Conservation (phyloP, 2,329 filamentous ascomycete genomes). For the Fusarium cicatricum region DNA sequence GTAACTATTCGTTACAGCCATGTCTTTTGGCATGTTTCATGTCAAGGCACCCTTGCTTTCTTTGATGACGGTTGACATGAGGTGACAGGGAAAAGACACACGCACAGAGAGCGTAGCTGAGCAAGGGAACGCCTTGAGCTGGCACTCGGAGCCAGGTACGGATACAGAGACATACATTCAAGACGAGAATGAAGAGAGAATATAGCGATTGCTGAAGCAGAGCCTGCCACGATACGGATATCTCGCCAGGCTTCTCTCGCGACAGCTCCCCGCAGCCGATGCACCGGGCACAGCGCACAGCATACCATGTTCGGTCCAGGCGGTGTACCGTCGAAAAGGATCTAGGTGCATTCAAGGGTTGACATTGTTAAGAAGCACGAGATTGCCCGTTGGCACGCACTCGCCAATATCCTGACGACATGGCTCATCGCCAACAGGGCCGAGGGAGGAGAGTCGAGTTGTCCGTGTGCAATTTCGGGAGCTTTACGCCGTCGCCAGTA, state of each 20-base stretch:
- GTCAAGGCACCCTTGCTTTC: conserved; percentile 19
- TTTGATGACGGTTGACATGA: neutral
- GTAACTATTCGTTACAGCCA: neutral
- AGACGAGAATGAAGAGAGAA: neutral
- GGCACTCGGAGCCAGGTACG: neutral
- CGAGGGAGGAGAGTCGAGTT: neutral
- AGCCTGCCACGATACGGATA: neutral
- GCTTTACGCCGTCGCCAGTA: conserved; percentile 11
- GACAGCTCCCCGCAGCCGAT: conserved; percentile 13
- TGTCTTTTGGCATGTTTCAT: neutral
- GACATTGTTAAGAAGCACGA: neutral
- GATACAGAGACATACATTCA: neutral
- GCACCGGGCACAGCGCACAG: conserved; percentile 5
- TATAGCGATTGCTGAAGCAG: neutral
- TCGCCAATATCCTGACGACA: neutral
- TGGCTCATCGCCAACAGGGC: neutral
- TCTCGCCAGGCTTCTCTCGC: conserved; percentile 5
- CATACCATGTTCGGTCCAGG: conserved; percentile 1
- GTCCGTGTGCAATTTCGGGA: conserved; percentile 24
- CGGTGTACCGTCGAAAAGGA: conserved; percentile 18
- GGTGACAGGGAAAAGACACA: neutral
- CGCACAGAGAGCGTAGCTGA: neutral
- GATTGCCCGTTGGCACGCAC: neutral
- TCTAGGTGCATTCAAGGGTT: neutral
- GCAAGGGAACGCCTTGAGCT: no score